A percentile compares a stretch with the other conserved stretches of the same genome.
Evolutionary conservation across 495 filamentous ascomycete species (phyloP).

Genomic region (Cudoniella acicularis): DNA sequence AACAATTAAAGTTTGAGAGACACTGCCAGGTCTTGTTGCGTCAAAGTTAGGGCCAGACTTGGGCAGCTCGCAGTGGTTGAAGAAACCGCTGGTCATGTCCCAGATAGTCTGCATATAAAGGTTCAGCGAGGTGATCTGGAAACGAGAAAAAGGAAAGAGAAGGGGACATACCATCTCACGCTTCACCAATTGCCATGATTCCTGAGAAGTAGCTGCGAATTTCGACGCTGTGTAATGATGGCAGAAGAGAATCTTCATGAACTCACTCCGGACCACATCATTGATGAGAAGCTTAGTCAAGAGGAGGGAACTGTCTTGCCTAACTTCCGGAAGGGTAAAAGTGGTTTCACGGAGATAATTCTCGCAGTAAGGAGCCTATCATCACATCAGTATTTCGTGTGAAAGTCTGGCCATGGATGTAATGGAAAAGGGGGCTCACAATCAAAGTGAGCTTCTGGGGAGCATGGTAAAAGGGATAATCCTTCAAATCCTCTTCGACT

Average conservation of each 20-base stretch:
- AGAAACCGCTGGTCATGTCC: not conserved
- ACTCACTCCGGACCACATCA: no score
- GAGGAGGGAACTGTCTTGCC: not conserved
- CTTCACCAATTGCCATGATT: no score
- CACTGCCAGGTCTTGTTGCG: not conserved
- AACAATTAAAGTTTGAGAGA: not conserved
- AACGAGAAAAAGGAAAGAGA: no score
- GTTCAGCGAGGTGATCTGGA: not conserved
- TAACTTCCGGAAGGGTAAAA: no score
- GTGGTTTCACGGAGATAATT: no score
- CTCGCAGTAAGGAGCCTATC: no score
- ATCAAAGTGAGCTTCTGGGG: not conserved
- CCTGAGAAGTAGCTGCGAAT: not conserved
- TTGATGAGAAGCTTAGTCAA: no score
- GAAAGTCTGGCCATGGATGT: no score
- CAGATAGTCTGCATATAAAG: not conserved
- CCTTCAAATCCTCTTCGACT: not conserved
- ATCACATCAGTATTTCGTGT: no score
- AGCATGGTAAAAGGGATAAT: not conserved
- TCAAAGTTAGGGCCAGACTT: not conserved
- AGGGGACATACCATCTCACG: not conserved
- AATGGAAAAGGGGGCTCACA: not conserved
- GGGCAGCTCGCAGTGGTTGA: not conserved
- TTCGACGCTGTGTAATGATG: not conserved
- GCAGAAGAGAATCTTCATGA: not conserved